Evolutionary conservation across 2,329 filamentous ascomycete genomes (phyloP), one percentile per base, ranked within the genome.

Genomic region (Dactylellina sp.): DNA sequence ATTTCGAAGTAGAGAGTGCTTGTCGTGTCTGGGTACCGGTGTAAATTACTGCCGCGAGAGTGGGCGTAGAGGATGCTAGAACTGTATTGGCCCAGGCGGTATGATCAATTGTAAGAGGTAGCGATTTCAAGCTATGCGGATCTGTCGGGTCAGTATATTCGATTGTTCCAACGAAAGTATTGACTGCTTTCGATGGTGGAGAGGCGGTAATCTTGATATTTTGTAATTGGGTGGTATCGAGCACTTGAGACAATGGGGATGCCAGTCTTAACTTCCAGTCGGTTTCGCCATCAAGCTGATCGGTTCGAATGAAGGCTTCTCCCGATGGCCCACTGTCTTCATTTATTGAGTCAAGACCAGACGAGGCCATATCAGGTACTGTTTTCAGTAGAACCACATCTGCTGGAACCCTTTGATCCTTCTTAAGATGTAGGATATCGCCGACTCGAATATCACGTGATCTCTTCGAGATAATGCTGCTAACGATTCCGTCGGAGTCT

Each of bases 1-100:
- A 96, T 0, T 92, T 88, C 0, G 93, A 91, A 4, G 95, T 99
- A 0, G 95, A 98, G 35, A 99, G 85, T 4, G 95, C 93, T 24
- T 96, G 96, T 70, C 96, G 88, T 1, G 95, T 99, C 81, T 99
- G 92, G 0, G 92, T 89, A 0, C 95, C 96, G 2, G 95, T 98
- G 81, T 99, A 99, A 75, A 99, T 86, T 56, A 99, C 91, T 0
- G 93, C 92, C 1, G 93, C 94, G 70, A 97, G 85, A 0, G 95
- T 95, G 2, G 88, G 91, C 0, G 91, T 94, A 80, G 93, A 95
- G 0, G 94, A 98, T 0, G 95, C 95, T 72, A 99, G 90, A 22
- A 99, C 91, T 0, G 95, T 99, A 80, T 98, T 99, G 16, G 94
- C 94, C 95, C 96, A 99, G 7, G 96, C 95, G 6, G 95, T 98